Evolutionary conservation across 768 basidiomycete genomes (phyloP).

Genomic region (Phanerochaete carnosa): DNA sequence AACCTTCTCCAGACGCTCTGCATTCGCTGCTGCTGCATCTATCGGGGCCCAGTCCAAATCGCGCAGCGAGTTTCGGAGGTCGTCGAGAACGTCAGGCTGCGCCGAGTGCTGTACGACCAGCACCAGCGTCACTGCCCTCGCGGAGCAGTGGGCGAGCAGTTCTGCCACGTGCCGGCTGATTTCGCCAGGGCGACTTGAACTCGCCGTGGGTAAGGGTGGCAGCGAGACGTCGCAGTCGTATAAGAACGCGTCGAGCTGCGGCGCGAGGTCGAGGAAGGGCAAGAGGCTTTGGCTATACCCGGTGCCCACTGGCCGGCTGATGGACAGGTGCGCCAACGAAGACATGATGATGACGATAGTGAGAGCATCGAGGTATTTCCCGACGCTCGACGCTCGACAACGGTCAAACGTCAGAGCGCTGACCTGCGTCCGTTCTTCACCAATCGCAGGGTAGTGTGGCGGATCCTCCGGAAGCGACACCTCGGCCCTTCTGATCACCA

Average conservation of each 20-base stretch:
- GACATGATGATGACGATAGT: neutral
- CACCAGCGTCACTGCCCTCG: neutral
- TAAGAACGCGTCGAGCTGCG: neutral
- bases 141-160: neutral
- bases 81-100: no score
- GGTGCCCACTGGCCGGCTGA: neutral
- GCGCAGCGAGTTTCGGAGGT: no score
- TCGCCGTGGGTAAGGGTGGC: neutral
- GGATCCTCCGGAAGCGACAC: neutral
- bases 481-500: neutral
- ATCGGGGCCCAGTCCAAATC: no score
- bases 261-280: neutral
- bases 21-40: no score
- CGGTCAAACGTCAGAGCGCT: neutral
- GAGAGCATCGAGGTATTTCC: neutral
- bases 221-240: neutral
- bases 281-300: no score
- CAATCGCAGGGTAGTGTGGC: neutral
- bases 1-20: no score
- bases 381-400: neutral
- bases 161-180: no score
- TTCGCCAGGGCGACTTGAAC: neutral
- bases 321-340: neutral
- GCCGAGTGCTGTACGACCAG: neutral
- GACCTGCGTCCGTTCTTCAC: neutral